phyloP scores from a whole-genome alignment of 176 grass and related monocot genomes.

The Bolboschoenus planiculmis region DNA sequence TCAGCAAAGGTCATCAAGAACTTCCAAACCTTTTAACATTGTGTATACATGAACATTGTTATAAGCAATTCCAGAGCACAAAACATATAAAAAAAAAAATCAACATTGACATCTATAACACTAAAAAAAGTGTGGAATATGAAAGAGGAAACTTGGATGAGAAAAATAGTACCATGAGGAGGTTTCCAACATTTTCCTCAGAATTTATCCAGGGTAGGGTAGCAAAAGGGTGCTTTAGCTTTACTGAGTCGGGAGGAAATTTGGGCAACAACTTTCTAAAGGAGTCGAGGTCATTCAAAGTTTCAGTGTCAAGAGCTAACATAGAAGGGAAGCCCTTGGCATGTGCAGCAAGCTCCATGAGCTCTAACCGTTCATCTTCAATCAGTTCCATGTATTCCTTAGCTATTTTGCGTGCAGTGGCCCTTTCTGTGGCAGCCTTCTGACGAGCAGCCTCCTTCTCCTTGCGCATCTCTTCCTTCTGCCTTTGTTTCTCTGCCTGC shows the following conservation, averaged over 20 bases:
- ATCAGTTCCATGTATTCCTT: slow-evolving; percentile 82
- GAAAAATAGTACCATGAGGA: slow-evolving; percentile 73
- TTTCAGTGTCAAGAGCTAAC: slow-evolving; percentile 71
- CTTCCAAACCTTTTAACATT: slow-evolving; percentile 76
- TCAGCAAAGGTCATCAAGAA: slow-evolving; percentile 92
- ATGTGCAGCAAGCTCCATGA: slow-evolving; percentile 81
- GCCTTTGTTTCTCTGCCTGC: slow-evolving; percentile 76
- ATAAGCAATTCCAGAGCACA: not conserved
- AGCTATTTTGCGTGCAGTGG: slow-evolving; percentile 80
- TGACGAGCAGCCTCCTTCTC: slow-evolving; percentile 86
- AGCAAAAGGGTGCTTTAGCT: slow-evolving; percentile 63
- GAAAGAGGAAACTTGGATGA: slow-evolving; percentile 15
- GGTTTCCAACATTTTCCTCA: slow-evolving; percentile 77
- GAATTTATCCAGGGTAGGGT: slow-evolving; percentile 69
- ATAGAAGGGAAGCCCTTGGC: slow-evolving; percentile 83
- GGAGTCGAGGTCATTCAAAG: slow-evolving; percentile 77
- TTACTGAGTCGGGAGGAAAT: slow-evolving; percentile 65
- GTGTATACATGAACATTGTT: not conserved
- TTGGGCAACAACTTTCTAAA: slow-evolving; percentile 77
- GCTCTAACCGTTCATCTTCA: slow-evolving; percentile 91
- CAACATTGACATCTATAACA: not conserved
- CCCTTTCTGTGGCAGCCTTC: slow-evolving; percentile 85
- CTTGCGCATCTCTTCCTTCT: slow-evolving; percentile 81
- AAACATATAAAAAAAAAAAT: not conserved
- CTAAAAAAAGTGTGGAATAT: not conserved